Conservation (phyloP, 495 filamentous ascomycete genomes). For the Podospora conica region DNA sequence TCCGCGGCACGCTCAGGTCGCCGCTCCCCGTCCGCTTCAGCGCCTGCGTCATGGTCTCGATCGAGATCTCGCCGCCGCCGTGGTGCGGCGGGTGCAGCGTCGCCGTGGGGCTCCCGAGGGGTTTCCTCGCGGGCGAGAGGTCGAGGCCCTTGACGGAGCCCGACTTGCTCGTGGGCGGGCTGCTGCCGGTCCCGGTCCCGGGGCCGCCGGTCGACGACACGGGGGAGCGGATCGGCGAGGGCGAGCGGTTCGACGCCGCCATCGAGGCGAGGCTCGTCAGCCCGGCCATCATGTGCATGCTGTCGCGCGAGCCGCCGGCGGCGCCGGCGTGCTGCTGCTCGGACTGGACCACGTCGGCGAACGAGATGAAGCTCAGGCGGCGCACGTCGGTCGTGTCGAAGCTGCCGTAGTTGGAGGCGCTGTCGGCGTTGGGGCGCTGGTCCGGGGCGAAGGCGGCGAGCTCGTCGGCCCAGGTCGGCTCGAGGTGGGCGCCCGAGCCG, state of each 20-base stretch:
- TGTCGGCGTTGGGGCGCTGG: conserved; percentile 40
- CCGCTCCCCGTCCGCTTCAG: conserved; percentile 74
- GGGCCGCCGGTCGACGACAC: conserved; percentile 52
- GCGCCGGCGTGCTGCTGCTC: conserved; percentile 52
- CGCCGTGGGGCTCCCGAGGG: conserved; percentile 45
- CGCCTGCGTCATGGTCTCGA: conserved; percentile 90
- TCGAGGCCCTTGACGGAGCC: conserved; percentile 61
- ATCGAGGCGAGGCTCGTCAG: conserved; percentile 45
- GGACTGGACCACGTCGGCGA: conserved; percentile 88
- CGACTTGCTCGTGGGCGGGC: conserved; percentile 62
- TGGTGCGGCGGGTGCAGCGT: conserved; percentile 5
- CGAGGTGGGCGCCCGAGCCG: conserved; percentile 31
- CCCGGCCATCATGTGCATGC: conserved; percentile 52
- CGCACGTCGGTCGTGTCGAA: conserved; percentile 72
- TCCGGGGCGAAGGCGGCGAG: conserved; percentile 43
- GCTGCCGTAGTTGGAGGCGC: conserved; percentile 62
- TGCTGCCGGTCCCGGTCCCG: conserved; percentile 33
- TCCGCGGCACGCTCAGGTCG: conserved; percentile 60
- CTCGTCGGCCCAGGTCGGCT: conserved; percentile 50
- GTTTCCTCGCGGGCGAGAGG: conserved; percentile 48
- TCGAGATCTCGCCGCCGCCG: conserved; percentile 58
- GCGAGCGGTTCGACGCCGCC: conserved; percentile 54
- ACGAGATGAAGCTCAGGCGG: conserved; percentile 85
- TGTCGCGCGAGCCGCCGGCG: conserved; percentile 48
- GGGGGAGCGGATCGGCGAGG: conserved; percentile 65